Evolutionary conservation across 352 stramenopile genomes (phyloP).

Genomic region (Pythium myriotylum): DNA sequence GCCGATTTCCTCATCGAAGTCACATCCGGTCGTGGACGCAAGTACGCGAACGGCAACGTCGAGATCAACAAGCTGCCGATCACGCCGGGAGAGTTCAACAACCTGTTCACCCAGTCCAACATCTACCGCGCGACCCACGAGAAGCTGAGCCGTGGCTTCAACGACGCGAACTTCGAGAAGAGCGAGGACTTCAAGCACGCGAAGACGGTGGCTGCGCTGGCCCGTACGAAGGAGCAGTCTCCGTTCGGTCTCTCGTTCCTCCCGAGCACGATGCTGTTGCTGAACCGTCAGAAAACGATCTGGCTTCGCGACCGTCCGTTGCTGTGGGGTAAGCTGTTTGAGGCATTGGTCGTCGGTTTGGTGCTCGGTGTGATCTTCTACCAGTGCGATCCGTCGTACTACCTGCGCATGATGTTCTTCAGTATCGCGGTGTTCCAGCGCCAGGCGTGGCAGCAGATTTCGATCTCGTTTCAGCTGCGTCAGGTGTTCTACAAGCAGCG

Average conservation of each 20-base stretch:
- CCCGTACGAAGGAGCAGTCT: conserved; percentile 47
- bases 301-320: conserved; percentile 63
- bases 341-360: conserved; percentile 71
- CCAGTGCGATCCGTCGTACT: conserved; percentile 51
- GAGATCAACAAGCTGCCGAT: conserved; percentile 29
- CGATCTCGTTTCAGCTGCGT: conserved; percentile 70
- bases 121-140: conserved; percentile 62
- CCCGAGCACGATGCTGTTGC: conserved; percentile 47
- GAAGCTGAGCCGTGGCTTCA: conserved; percentile 49
- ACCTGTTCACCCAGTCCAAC: conserved; percentile 51
- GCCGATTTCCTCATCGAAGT: conserved; percentile 77
- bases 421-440: conserved; percentile 68
- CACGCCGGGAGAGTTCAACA: conserved; percentile 51
- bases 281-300: conserved; percentile 68
- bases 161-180: conserved; percentile 60
- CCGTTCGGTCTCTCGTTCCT: conserved; percentile 55
- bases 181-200: conserved; percentile 62
- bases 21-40: conserved; percentile 50
- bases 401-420: conserved; percentile 80
- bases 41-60: conserved; percentile 44
- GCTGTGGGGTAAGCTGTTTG: conserved; percentile 62
- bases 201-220: conserved; percentile 49
- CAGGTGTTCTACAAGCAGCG: conserved; percentile 91
- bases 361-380: conserved; percentile 80
- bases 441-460: conserved; percentile 72